These are phyloP conservation scores for Penicillium turbatum DNA, from an alignment of 495 filamentous ascomycete species.

Conservation along the genomic window DNA sequence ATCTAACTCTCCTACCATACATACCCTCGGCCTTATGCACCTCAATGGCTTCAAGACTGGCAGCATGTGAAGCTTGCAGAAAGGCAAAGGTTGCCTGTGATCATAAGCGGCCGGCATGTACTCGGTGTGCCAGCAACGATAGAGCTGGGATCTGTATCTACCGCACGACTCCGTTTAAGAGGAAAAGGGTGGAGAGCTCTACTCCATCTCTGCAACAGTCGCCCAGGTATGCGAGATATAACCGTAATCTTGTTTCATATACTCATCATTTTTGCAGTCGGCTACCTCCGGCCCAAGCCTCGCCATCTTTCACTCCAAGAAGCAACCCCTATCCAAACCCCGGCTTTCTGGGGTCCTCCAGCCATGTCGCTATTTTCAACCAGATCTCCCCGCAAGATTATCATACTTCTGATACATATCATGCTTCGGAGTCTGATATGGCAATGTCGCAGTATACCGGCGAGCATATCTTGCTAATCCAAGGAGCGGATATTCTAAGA, in stretches of 20 bases:
- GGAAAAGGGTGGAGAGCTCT: conserved; percentile 20
- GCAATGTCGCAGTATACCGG: conserved; percentile 14
- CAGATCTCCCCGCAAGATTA: conserved; percentile 31
- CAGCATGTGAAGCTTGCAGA: conserved; percentile 40
- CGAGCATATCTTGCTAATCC: conserved; percentile 23
- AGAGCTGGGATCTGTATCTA: conserved; percentile 33
- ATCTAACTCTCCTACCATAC: conserved; percentile 9
- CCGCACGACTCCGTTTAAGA: conserved; percentile 38
- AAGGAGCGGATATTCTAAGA: conserved; percentile 26
- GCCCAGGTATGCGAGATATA: conserved; percentile 1
- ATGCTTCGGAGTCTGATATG: background rate
- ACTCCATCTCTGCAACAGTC: conserved; percentile 2
- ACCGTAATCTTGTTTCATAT: conserved; percentile 8
- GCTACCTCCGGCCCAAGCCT: conserved; percentile 4
- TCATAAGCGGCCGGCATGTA: conserved; percentile 37
- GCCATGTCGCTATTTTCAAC: conserved; percentile 41
- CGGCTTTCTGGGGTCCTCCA: conserved; percentile 40
- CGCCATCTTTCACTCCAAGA: conserved; percentile 23
- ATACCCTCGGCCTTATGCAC: conserved; percentile 1
- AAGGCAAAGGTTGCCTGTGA: conserved; percentile 42
- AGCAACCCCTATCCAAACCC: conserved; percentile 40
- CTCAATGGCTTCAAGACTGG: conserved; percentile 25
- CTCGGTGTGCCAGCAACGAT: conserved; percentile 30
- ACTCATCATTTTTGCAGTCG: conserved; percentile 1
- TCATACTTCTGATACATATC: conserved; percentile 1